These are phyloP conservation scores for Passalora sequoiae DNA, from an alignment of 2,329 filamentous ascomycete genomes.

Conservation along the genomic window DNA sequence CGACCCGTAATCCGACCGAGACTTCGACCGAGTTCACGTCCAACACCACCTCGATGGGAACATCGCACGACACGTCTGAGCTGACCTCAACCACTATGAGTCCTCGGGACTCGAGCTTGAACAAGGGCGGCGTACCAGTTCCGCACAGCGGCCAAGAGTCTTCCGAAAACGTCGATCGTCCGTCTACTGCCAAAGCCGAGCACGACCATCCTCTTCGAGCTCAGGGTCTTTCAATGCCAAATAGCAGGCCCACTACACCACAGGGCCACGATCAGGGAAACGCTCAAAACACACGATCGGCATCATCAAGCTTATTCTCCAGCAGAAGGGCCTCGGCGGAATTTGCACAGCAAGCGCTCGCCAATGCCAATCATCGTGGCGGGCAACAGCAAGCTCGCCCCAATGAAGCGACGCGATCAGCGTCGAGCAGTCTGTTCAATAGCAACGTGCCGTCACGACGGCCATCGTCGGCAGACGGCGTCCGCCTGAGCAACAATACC, in stretches of 20 bases:
- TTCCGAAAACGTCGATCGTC: not conserved
- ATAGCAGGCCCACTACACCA: not conserved
- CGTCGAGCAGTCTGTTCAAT: constrained; percentile 3
- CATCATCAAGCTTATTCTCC: constrained; percentile 1
- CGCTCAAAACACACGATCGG: not conserved
- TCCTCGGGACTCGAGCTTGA: not conserved
- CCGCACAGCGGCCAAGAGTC: not conserved
- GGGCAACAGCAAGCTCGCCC: not conserved
- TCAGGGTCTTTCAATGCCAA: constrained; percentile 1
- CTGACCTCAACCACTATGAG: not conserved
- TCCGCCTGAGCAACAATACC: not conserved
- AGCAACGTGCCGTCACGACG: not conserved
- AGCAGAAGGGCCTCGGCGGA: not conserved
- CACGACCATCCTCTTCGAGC: not conserved
- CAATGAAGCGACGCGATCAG: not conserved
- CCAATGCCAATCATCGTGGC: not conserved
- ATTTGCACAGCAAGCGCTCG: not conserved
- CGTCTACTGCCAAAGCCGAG: not conserved
- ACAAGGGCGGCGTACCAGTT: not conserved
- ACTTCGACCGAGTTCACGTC: not conserved
- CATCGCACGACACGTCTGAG: not conserved
- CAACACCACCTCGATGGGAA: not conserved
- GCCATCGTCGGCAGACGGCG: not conserved
- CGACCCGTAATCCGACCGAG: constrained; percentile 2
- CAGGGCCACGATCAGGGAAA: not conserved